Percentiles rank a stretch among this genome's conserved stretches.
phyloP scores from a whole-genome alignment of 2,329 filamentous ascomycete genomes.

The Akanthomyces uredinophilus region DNA sequence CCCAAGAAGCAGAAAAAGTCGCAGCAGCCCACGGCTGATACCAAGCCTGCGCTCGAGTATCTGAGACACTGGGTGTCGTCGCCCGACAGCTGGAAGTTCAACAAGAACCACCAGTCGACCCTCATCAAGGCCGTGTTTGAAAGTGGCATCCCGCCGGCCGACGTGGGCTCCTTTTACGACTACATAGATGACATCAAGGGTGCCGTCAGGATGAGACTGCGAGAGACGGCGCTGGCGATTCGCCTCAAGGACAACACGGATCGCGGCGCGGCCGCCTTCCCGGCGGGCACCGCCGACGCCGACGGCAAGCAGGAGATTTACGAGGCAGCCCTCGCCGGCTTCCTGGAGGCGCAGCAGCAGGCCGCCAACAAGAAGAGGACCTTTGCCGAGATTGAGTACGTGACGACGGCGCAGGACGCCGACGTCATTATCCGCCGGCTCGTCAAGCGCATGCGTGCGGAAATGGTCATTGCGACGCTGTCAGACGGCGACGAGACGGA shows the following conservation, averaged over 20 bases:
- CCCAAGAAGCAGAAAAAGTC: slow-evolving; percentile 33
- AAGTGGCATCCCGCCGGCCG: slow-evolving; percentile 61
- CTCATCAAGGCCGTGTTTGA: slow-evolving; percentile 80
- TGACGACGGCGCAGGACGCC: slow-evolving; percentile 44
- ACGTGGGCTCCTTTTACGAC: slow-evolving; percentile 64
- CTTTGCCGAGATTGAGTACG: slow-evolving; percentile 49
- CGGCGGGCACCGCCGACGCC: slow-evolving; percentile 42
- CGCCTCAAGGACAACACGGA: slow-evolving; percentile 52
- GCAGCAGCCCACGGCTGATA: slow-evolving; percentile 36
- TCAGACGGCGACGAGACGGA: slow-evolving; percentile 42
- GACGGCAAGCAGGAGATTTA: slow-evolving; percentile 49
- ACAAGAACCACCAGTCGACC: slow-evolving; percentile 84
- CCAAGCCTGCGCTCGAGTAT: slow-evolving; percentile 68
- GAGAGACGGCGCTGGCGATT: slow-evolving; percentile 59
- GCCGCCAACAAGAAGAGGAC: slow-evolving; percentile 36
- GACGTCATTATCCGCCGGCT: slow-evolving; percentile 49
- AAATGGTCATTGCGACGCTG: slow-evolving; percentile 53
- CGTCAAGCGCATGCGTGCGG: slow-evolving; percentile 59
- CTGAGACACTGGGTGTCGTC: slow-evolving; percentile 69
- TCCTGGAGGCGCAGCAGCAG: slow-evolving; percentile 33
- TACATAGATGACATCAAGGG: slow-evolving; percentile 81
- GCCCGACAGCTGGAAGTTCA: slow-evolving; percentile 83
- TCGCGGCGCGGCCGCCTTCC: slow-evolving; percentile 40
- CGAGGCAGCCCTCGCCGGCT: slow-evolving; percentile 48
- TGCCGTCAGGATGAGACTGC: slow-evolving; percentile 63